Evolutionary conservation across 192 early-diverging fungal species (phyloP).

Genomic region (Paraglomus brasilianum): DNA sequence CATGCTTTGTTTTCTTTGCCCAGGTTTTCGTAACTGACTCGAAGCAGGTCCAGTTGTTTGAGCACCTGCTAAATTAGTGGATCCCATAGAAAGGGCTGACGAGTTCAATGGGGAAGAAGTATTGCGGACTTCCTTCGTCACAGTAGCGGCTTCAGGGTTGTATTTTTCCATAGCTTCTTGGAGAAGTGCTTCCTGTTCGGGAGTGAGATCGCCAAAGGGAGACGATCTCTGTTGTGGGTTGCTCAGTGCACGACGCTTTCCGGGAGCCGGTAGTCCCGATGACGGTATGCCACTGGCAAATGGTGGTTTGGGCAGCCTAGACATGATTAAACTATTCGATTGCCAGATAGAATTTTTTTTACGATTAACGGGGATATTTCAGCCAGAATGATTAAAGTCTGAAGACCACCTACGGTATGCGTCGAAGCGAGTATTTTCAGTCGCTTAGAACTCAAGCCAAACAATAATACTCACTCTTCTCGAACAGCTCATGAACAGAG

Average conservation of each 20-base stretch:
- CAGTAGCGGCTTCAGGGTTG: slow-evolving; percentile 27
- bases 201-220: slow-evolving; percentile 40
- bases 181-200: slow-evolving; percentile 44
- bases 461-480: too few species aligned
- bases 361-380: too few species aligned
- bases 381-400: too few species aligned
- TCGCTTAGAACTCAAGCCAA: too few species aligned
- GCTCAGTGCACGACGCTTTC: slow-evolving; percentile 17
- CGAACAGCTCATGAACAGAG: too few species aligned
- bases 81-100: slow-evolving; percentile 26
- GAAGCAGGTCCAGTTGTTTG: slow-evolving; percentile 33
- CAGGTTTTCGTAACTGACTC: slow-evolving; percentile 16
- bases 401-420: too few species aligned
- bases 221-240: slow-evolving; percentile 25
- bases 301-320: slow-evolving; percentile 45
- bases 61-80: slow-evolving; percentile 32
- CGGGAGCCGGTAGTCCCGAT: slow-evolving; percentile 35
- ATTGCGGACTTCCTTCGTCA: slow-evolving; percentile 6
- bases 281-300: slow-evolving; percentile 31
- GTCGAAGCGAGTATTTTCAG: too few species aligned
- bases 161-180: slow-evolving; percentile 43
- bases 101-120: slow-evolving; percentile 19
- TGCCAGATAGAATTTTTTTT: too few species aligned
- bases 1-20: slow-evolving; percentile 7
- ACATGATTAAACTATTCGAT: slow-evolving; percentile 6